A percentile compares a stretch with the other conserved stretches of the same genome.
Conservation (phyloP, 2,329 filamentous ascomycete genomes). For the Colletotrichum sp. region DNA sequence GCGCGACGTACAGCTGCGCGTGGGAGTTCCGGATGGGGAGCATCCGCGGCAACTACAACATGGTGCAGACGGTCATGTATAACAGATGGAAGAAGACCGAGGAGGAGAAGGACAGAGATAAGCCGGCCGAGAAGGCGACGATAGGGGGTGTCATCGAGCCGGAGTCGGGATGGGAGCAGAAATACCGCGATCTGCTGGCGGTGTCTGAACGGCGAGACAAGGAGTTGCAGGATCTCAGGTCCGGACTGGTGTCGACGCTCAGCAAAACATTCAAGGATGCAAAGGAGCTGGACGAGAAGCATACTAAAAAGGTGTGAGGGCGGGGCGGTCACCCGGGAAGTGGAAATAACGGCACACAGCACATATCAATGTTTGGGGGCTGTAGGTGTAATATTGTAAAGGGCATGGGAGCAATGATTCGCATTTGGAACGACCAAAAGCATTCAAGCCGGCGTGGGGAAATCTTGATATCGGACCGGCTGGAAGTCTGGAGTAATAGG, state of each 20-base stretch:
- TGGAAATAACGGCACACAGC: not conserved
- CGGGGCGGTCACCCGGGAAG: not conserved
- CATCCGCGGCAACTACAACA: conserved; percentile 57
- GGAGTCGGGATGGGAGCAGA: conserved; percentile 50
- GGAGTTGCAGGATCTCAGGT: conserved; percentile 49
- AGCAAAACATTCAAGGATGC: not conserved
- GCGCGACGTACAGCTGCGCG: conserved; percentile 53
- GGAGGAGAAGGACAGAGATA: conserved; percentile 32
- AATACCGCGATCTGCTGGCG: conserved; percentile 63
- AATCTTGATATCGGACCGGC: not conserved
- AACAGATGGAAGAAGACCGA: conserved; percentile 43
- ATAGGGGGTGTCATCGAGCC: not conserved
- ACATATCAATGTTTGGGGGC: not conserved
- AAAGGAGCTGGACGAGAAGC: not conserved
- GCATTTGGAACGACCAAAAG: not conserved
- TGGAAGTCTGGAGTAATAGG: not conserved
- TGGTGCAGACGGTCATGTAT: conserved; percentile 53
- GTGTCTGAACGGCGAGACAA: conserved; percentile 64
- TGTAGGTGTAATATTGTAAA: not conserved
- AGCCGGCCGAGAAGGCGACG: conserved; percentile 18
- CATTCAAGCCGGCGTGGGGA: not conserved
- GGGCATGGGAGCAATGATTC: not conserved
- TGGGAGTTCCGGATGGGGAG: conserved; percentile 63
- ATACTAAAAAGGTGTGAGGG: not conserved
- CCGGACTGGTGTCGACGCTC: conserved; percentile 45